Evolutionary conservation across 1,284 basidiomycete species (phyloP), one percentile per base, ranked within the genome.

Genomic region (Coniophora puteana): DNA sequence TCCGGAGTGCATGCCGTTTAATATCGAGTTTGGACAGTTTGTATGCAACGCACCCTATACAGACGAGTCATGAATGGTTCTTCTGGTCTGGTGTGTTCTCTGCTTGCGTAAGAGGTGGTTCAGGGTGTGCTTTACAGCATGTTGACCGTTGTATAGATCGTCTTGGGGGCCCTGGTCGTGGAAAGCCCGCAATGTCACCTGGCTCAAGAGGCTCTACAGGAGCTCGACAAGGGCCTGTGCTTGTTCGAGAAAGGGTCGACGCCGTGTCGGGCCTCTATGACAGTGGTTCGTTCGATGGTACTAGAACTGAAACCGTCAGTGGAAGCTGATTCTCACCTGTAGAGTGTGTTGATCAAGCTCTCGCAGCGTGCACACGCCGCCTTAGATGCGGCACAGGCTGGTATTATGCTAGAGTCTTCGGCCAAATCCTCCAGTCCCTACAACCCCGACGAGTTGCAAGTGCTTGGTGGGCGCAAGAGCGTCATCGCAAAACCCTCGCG

Each of bases 31-130:
- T 76, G 28, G 57, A 56, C 29, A 59, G 59, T 14, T 41, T 76
- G 24, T 71, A 67, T 44, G 44, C 50, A 2, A 54, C 62, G 13
- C 66, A 74, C 53, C 65, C 66, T 4, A 46, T 47, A n/a, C 48
- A 59, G 3, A 53, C 63, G 4, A 49, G 61, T 17, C 52, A 57
- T 28, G 55, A 63, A 13, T 76, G 73, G 71, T 74, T 67, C 51
- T 74, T 77, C 52, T 79, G 76, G 76, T 70, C 73, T 1, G 61
- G 61, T 3, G 53, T 72, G 28, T 76, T 72, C 45, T 72, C 72
- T 2, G 60, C 74, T 8, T 74, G 73, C 43, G 76, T 76, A 51
- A 40, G 66, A 58, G 22, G 4, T n/a, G n/a, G n/a, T n/a, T n/a
- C 18, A 23, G 33, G 30, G n/a, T 17, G 29, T 5, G 21, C 22